Evolutionary conservation across 2,329 filamentous ascomycete genomes (phyloP), one percentile per base, ranked within the genome.

Genomic region (Stagonosporopsis tanaceti): DNA sequence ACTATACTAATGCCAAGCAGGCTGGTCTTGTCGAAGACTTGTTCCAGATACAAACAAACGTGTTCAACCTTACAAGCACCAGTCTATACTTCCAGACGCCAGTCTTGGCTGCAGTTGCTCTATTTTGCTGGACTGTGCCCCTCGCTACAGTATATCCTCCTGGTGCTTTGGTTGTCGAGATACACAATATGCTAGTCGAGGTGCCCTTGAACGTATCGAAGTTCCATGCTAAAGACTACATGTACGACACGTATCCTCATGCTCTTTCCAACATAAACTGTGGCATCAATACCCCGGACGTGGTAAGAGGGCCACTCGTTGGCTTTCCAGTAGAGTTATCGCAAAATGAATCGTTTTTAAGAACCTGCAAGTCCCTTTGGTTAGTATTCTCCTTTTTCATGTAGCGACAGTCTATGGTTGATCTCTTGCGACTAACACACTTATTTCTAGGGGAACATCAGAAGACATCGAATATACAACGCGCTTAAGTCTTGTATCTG

Each of bases 81-180:
- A 15, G 20, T 2, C 4, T 47, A 6, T 35, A 35, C 3, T 2
- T 8, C 11, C 17, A 25, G 11, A 25, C 44, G 7, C 44, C 44
- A 30, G 14, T 35, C 1, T n/a, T 47, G 2, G 28, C 20, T 4
- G 17, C 30, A 2, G 8, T 35, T 22, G 44, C 44, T 24, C 14
- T 25, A 4, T 35, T 47, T 6, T 47, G 28, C 20, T 47, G 44
- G 44, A 17, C 37, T 2, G 28, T 47, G 8, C 44, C 44, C 7
- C 4, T 47, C 14, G 44, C 44, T 3, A 47, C 44, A 25, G 44
- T 47, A 12, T 47, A 47, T 35, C 44, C 44, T 5, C 44, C 44
- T 15, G 20, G 25, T 9, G 17, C 44, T 34, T 14, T 47, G 30
- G 15, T 30, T 3, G 27, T 47, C 2, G 1, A 47, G 15, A 4